Conservation (phyloP, 2,329 filamentous ascomycete species). For the Xylariaceae sp. region DNA sequence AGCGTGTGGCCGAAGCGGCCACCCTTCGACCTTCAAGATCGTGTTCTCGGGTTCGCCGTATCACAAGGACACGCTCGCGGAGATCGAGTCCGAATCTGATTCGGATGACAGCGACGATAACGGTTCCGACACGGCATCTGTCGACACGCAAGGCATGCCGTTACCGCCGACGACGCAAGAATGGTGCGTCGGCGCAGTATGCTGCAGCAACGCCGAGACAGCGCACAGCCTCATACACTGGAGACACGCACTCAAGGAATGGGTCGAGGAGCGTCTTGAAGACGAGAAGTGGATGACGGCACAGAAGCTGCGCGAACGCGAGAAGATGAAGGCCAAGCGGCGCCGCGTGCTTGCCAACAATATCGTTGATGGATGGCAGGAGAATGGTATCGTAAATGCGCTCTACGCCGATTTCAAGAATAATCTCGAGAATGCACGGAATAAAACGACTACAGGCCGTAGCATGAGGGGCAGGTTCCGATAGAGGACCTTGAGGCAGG, state of each 20-base stretch:
- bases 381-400: conserved; percentile 60
- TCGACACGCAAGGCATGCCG: conserved; percentile 48
- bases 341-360: conserved; percentile 64
- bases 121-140: conserved; percentile 42
- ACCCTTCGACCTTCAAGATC: conserved; percentile 70
- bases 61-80: conserved; percentile 67
- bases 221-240: conserved; percentile 78
- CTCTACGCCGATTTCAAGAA: conserved; percentile 71
- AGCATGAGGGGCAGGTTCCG: conserved; percentile 17
- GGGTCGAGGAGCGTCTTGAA: conserved; percentile 68
- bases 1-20: conserved; percentile 72
- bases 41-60: conserved; percentile 71
- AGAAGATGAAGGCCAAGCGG: conserved; percentile 65
- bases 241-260: conserved; percentile 75
- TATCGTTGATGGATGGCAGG: conserved; percentile 69
- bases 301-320: conserved; percentile 64
- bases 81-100: conserved; percentile 54
- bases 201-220: conserved; percentile 63
- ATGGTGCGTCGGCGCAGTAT: conserved; percentile 49
- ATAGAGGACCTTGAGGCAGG: background rate
- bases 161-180: conserved; percentile 46
- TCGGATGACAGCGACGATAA: conserved; percentile 47
- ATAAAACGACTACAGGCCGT: conserved; percentile 45
- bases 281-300: conserved; percentile 62
- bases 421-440: conserved; percentile 63